Conservation (phyloP, 2,329 filamentous ascomycete genomes). For the Hymenoscyphus infarciens region DNA sequence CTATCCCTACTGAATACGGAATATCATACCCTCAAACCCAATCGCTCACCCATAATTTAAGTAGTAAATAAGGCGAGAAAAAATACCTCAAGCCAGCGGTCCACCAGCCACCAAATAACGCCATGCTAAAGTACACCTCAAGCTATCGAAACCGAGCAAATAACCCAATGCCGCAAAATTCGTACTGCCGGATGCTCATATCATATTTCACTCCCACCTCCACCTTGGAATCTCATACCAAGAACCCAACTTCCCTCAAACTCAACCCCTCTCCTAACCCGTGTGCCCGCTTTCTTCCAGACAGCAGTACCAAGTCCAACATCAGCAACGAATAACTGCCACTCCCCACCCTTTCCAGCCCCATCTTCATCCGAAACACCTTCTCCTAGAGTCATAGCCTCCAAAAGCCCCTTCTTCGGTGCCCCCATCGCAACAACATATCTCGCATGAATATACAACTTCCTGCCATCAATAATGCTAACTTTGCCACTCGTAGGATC, state of each 20-base stretch:
- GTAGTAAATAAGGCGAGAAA: background rate
- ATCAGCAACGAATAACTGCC: constrained; percentile 82
- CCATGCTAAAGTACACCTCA: constrained; percentile 4
- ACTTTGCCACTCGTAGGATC: constrained; percentile 72
- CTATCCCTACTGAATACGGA: background rate
- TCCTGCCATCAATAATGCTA: constrained; percentile 66
- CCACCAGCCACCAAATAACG: background rate
- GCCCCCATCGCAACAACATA: constrained; percentile 83
- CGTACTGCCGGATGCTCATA: background rate
- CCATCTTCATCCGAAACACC: constrained; percentile 33
- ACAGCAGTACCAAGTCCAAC: constrained; percentile 79
- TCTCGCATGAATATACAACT: constrained; percentile 75
- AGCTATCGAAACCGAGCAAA: background rate
- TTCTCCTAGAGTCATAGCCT: constrained; percentile 52
- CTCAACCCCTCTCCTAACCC: constrained; percentile 77
- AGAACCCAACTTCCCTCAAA: constrained; percentile 87
- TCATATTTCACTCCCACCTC: constrained; percentile 13
- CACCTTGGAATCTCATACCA: constrained; percentile 49
- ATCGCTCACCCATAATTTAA: background rate
- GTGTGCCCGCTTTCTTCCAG: constrained; percentile 80
- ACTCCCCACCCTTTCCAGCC: constrained; percentile 41
- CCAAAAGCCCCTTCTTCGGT: constrained; percentile 79
- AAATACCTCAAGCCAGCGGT: background rate
- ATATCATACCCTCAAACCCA: constrained; percentile 1
- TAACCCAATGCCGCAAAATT: background rate